Conservation (phyloP, 2,329 filamentous ascomycete species). For the Eurotiales sp. region DNA sequence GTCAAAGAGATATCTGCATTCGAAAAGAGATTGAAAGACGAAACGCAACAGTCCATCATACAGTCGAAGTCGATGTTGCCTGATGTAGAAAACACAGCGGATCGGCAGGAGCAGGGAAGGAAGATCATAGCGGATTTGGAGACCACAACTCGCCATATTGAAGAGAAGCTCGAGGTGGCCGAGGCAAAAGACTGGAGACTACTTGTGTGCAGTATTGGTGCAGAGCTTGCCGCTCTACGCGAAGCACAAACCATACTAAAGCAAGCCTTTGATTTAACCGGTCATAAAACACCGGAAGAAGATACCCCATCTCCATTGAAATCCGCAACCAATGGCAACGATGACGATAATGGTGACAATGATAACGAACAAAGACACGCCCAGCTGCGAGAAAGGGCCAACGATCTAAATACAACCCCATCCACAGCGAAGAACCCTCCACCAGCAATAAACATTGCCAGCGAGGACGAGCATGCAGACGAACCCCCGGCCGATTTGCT, state of each 20-base stretch:
- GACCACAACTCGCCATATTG: constrained; percentile 43
- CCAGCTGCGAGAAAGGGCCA: too few relatives aligned
- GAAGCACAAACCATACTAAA: constrained; percentile 37
- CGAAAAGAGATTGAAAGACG: constrained; percentile 35
- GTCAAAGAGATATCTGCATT: constrained; percentile 51
- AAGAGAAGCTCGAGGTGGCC: constrained; percentile 49
- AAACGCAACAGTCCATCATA: constrained; percentile 28
- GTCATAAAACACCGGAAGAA: constrained; percentile 5
- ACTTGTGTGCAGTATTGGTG: constrained; percentile 59
- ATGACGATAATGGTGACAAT: background rate
- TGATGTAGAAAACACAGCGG: constrained; percentile 16
- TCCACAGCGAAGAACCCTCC: background rate
- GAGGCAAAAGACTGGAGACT: constrained; percentile 57
- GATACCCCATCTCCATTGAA: constrained; percentile 13
- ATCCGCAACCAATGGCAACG: constrained; percentile 9
- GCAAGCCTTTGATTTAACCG: constrained; percentile 25
- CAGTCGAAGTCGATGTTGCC: constrained; percentile 20
- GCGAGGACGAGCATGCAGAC: constrained; percentile 24
- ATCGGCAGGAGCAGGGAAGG: constrained; percentile 22
- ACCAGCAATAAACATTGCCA: background rate
- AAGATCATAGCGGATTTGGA: constrained; percentile 46
- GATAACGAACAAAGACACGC: background rate
- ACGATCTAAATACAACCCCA: background rate
- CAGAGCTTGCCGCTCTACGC: constrained; percentile 56
- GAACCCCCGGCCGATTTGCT: constrained; percentile 37